phyloP scores from a whole-genome alignment of 1,284 basidiomycete species.

The Heterobasidion occidentale region DNA sequence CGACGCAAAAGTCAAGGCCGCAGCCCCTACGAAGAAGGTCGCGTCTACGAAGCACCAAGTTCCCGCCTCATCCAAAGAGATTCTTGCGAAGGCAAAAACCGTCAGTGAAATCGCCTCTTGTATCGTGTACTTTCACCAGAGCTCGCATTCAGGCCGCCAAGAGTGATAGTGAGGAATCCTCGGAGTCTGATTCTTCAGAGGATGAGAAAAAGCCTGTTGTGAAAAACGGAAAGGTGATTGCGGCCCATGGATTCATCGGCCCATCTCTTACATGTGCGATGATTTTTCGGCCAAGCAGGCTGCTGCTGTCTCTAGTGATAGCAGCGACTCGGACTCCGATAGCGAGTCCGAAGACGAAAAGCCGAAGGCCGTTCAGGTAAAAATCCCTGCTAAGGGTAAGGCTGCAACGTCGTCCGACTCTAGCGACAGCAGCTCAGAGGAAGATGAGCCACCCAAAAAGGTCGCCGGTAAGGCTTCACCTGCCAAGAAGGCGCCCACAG shows the following conservation, averaged over 20 bases:
- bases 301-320: not conserved
- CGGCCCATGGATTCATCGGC: not conserved
- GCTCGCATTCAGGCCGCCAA: not conserved
- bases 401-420: constrained; percentile 11
- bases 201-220: constrained; percentile 14
- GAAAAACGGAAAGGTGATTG: constrained; percentile 16
- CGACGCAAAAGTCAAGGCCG: constrained; percentile 20
- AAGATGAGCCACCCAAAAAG: constrained; percentile 27
- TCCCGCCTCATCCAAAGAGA: constrained; percentile 24
- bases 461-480: constrained; percentile 35
- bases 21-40: constrained; percentile 13
- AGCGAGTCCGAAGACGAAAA: constrained; percentile 24
- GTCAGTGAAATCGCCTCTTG: not conserved
- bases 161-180: constrained; percentile 23
- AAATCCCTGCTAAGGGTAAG: constrained; percentile 20
- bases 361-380: constrained; percentile 29
- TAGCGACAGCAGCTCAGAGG: constrained; percentile 17
- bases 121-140: not conserved
- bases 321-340: constrained; percentile 7
- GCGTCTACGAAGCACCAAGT: constrained; percentile 16
- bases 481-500: constrained; percentile 19
- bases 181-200: constrained; percentile 19
- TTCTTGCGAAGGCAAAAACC: constrained; percentile 22
- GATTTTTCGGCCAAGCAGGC: constrained; percentile 6
- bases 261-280: not conserved